Evolutionary conservation across 805 yeast genomes (phyloP).

Genomic region (Monosporozyma unispora): DNA sequence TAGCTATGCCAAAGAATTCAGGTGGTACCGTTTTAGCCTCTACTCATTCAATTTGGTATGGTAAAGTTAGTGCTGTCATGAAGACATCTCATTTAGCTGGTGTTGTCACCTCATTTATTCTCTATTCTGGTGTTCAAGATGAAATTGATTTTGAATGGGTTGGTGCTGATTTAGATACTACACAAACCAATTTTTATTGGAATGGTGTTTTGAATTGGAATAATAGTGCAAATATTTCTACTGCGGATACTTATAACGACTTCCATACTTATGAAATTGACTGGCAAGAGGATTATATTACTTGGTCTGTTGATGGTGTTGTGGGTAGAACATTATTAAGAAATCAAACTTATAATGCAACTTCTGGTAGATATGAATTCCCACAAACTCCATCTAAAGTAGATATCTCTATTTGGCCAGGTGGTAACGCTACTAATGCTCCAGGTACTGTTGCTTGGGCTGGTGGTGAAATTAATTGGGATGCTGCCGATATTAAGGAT

Average conservation of each 20-base stretch:
- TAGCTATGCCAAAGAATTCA: constrained; percentile 72
- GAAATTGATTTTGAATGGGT: constrained; percentile 85
- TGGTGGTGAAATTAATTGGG: constrained; percentile 83
- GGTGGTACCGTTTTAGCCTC: constrained; percentile 77
- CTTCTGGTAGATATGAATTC: constrained; percentile 45
- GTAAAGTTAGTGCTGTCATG: constrained; percentile 59
- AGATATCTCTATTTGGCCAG: constrained; percentile 74
- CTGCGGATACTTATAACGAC: constrained; percentile 47
- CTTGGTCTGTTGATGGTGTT: constrained; percentile 68
- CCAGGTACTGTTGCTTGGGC: constrained; percentile 73
- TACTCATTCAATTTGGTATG: constrained; percentile 79
- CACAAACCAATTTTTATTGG: constrained; percentile 74
- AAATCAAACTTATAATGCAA: constrained; percentile 52
- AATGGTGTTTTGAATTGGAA: constrained; percentile 65
- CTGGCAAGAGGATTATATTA: constrained; percentile 65
- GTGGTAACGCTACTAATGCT: constrained; percentile 47
- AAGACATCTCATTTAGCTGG: constrained; percentile 72
- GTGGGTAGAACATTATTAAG: constrained; percentile 55
- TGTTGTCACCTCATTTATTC: constrained; percentile 74
- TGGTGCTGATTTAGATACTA: constrained; percentile 59
- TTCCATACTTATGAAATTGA: constrained; percentile 72
- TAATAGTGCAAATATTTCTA: constrained; percentile 39
- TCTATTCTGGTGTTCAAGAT: constrained; percentile 78
- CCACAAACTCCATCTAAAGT: constrained; percentile 73
- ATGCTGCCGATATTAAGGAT: constrained; percentile 57